Conservation (phyloP, 1,284 basidiomycete species). For the Ceratobasidium sp. region DNA sequence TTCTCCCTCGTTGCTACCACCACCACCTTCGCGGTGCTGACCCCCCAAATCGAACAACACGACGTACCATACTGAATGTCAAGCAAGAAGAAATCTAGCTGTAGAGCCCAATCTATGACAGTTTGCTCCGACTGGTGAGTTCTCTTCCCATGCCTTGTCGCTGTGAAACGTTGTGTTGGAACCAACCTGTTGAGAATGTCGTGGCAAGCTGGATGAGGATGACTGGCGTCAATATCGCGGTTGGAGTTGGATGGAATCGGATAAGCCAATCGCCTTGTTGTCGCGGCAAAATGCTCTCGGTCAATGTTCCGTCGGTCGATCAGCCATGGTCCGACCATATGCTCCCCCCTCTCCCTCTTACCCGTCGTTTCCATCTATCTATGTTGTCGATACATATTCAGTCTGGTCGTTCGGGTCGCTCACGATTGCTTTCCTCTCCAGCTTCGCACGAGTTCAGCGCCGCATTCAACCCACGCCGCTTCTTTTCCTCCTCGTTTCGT, state of each 20-base stretch:
- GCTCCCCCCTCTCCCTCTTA: neutral
- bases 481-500: constrained; percentile 29
- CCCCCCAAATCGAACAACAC: neutral
- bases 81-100: constrained; percentile 36
- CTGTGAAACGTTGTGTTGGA: neutral
- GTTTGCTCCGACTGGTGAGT: constrained; percentile 26
- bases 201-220: neutral
- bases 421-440: neutral
- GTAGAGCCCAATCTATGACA: constrained; percentile 35
- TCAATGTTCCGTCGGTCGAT: neutral
- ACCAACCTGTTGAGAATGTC: no score
- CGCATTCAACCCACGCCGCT: constrained; percentile 35
- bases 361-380: neutral
- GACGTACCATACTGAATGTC: constrained; percentile 10
- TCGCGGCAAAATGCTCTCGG: constrained; percentile 2
- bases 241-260: neutral
- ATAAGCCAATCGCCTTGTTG: constrained; percentile 2
- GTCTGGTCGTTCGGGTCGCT: neutral
- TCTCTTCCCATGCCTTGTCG: neutral
- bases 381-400: neutral
- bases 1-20: constrained; percentile 9
- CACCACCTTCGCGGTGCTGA: constrained; percentile 27
- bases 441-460: constrained; percentile 12
- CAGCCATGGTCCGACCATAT: neutral
- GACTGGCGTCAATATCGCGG: neutral